Base-by-base conservation (phyloP, 148 eudicot species). In the Polygonum aviculare region DNA sequence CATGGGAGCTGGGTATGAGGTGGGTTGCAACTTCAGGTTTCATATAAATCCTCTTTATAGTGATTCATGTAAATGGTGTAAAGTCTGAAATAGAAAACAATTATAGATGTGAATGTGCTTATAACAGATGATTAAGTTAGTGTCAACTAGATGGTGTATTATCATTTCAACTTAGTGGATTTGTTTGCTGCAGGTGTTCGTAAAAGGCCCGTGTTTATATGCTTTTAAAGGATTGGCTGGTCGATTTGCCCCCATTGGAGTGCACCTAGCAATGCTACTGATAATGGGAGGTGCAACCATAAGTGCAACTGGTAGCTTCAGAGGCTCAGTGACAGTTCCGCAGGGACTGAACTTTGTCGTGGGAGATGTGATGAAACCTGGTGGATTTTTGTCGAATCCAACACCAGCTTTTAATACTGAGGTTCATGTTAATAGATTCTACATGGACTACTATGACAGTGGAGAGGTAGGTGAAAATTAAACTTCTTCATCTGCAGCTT, bases 1-100 rank as follows among this genome's bases (percentile, higher is more conserved):
- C 76, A 90, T 88, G 92, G 98, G 97, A 50, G 86, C 90, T 81
- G 97, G 97, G 81, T 94, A 94, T 82, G 96, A 94, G 95, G 98
- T 94, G 45, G 11, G 72, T 16, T 65, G 44, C 19, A 35, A 38
- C 72, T 36, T 15, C 16, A 36, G 1, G 16, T 67, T 36, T 67
- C 72, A 67, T 67, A 44, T 35, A 36, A 36, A 67, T 67, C 45
- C 38, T 36, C 41, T 38, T 67, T 36, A 15, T 62, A 60, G 31
- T 65, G 19, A 36, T 65, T 65, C 3, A 33, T 65, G 7, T 35
- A 18, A 3, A 15, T 36, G 10, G n/a, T n/a, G n/a, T n/a, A n/a
- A n/a, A n/a, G n/a, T 65, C n/a, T 36, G 44, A 36, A 67, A 12
- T 36, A 14, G 71, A 10, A 36, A 22, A 67, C 44, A 35, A 67